phyloP scores from a whole-genome alignment of 2,329 filamentous ascomycete species.

The Colletotrichum sp. region DNA sequence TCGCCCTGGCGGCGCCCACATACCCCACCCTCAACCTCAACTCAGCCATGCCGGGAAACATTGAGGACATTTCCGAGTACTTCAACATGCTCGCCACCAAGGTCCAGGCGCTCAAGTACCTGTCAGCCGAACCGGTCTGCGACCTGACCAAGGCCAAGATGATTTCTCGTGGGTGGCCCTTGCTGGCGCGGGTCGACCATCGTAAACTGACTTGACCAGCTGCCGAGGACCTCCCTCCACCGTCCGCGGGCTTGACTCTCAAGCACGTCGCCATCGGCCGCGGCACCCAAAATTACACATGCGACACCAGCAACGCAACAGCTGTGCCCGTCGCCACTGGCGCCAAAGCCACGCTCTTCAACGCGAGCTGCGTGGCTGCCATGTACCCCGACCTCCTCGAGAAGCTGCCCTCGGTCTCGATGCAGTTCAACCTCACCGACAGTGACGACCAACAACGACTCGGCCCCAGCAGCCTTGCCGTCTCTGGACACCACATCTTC shows the following conservation, averaged over 20 bases:
- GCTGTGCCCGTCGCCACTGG: conserved; percentile 70
- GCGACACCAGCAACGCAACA: conserved; percentile 64
- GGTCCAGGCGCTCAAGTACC: conserved; percentile 51
- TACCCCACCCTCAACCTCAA: conserved; percentile 50
- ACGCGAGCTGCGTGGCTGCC: conserved; percentile 80
- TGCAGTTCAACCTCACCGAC: conserved; percentile 65
- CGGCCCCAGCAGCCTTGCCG: conserved; percentile 63
- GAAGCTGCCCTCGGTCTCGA: conserved; percentile 68
- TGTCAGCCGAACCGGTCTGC: conserved; percentile 50
- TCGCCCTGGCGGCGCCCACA: conserved; percentile 49
- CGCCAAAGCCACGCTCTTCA: conserved; percentile 85
- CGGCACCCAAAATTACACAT: conserved; percentile 95
- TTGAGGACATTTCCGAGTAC: conserved; percentile 60
- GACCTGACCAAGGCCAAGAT: conserved; percentile 59
- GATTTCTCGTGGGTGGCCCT: conserved; percentile 47
- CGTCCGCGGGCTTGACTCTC: conserved; percentile 64
- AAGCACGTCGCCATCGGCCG: conserved; percentile 85
- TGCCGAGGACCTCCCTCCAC: conserved; percentile 64
- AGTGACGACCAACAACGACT: conserved; percentile 30
- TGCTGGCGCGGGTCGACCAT: background rate
- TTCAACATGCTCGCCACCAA: conserved; percentile 65
- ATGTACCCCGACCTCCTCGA: conserved; percentile 70
- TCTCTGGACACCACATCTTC: conserved; percentile 87
- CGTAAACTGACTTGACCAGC: conserved; percentile 41
- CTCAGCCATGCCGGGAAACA: conserved; percentile 34